Evolutionary conservation across 2,329 filamentous ascomycete species (phyloP), one percentile per base, ranked within the genome.

Genomic region (Aspergillus piperis): DNA sequence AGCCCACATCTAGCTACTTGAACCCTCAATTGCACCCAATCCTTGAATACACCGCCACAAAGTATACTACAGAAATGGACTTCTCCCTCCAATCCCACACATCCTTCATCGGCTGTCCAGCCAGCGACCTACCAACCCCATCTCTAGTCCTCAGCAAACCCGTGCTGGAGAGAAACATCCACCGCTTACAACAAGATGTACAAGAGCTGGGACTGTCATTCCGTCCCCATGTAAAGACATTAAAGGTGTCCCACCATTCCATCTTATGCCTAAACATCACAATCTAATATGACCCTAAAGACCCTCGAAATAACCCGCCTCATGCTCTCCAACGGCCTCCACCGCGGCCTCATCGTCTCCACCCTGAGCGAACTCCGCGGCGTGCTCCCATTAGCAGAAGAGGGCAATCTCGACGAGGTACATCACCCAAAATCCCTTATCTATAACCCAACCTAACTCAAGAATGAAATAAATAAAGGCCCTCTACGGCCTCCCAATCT

Each of bases 221-320:
- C 25, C 66, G 78, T 19, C 77, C 78, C 17, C 78, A 81, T 63
- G 74, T 81, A n/a, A 81, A 81, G 64, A 81, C 78, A 0, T 70
- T 80, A 23, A 81, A 81, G 71, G 78, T 77, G 41, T 23, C 2
- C 30, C 5, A 23, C 17, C 17, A 19, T 19, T 19, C 17, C 2
- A 19, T 19, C 17, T 19, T 19, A 19, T 19, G 2, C 17, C 17
- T 19, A 2, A 19, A 2, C 17, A 19, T 19, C 17, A 19, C 17
- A 19, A 19, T 1, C 17, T 19, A 19, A 44, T 5, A 48, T 25
- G 27, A 54, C 57, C 7, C 27, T 8, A 47, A 15, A 64, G 68
- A 65, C 65, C 10, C 60, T 68, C n/a, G 71, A 73, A 57, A 67
- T 71, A 19, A 80, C 78, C 0, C 67, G 77, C 5, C 66, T 80